Evolutionary conservation across 1,139 yeast species (phyloP).

Genomic region (Sugiyamaella novakii): DNA sequence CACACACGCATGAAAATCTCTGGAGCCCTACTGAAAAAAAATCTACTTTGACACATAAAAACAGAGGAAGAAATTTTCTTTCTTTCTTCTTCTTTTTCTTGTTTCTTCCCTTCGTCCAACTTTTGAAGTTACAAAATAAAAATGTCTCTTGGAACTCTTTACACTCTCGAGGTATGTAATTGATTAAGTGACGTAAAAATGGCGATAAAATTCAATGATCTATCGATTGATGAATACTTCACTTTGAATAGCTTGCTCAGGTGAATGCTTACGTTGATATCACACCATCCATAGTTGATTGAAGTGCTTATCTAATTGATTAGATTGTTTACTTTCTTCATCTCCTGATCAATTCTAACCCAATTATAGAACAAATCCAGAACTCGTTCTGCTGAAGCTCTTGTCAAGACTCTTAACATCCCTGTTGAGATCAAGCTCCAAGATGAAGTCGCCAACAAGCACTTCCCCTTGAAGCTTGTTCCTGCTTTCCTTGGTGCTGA

Average conservation of each 20-base stretch:
- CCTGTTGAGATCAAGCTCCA: conserved; percentile 60
- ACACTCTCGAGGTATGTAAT: conserved; percentile 32
- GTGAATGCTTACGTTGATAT: too few species aligned
- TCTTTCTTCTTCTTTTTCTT: conserved; percentile 4
- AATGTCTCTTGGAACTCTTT: conserved; percentile 43
- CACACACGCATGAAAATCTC: conserved; percentile 4
- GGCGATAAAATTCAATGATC: too few species aligned
- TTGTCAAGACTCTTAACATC: conserved; percentile 70
- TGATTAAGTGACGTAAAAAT: not conserved
- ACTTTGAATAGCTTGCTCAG: too few species aligned
- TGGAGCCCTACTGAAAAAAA: conserved; percentile 11
- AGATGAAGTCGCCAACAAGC: conserved; percentile 51
- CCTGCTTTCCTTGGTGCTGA: conserved; percentile 83
- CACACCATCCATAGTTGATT: too few species aligned
- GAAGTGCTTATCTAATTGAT: not conserved
- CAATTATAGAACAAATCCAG: conserved; percentile 27
- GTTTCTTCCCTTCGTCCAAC: conserved; percentile 7
- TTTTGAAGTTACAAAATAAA: conserved; percentile 12
- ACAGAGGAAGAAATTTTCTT: conserved; percentile 2
- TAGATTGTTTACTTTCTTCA: not conserved
- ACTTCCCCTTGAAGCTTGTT: conserved; percentile 71
- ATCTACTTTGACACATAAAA: conserved; percentile 2
- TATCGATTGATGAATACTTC: not conserved
- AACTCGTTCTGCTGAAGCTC: conserved; percentile 56
- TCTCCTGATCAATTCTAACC: not conserved